Base-by-base conservation (phyloP, 345 rosid species). In the Euphorbia pulcherrima region DNA sequence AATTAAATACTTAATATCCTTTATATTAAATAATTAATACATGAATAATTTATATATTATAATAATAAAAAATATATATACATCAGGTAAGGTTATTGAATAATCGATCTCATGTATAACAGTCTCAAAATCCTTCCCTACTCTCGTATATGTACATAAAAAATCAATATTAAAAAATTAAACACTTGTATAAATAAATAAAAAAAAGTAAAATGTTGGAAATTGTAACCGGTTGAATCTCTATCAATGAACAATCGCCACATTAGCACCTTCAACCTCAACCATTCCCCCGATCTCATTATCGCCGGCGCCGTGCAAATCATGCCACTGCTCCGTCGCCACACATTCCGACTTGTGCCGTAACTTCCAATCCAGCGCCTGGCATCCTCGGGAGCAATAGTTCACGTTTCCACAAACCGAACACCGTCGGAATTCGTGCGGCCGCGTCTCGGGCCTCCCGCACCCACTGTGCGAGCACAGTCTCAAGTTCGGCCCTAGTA, bases 301-400 rank as follows among this genome's bases (percentile, higher is more conserved):
- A 37, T 33, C 74, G 1, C 61, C 79, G 33, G 60, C 81, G 6
- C 62, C 83, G 55, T 65, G 81, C n/a, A 47, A 83, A 8, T 58
- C 79, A 20, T 52, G 67, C 92, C 85, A 83, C 60, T 80, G 64
- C 75, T 83, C 85, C 35, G 80, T 66, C 35, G 93, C 86, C 5
- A 35, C 58, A 67, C 98, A 93, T 68, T 90, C 94, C 51, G 54
- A 64, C 83, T 87, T 87, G 71, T 93, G 98, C 28, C 83, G 85
- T 40, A 79, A 40, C 80, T 82, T 88, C 98, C 98, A 93, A 73
- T 93, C 98, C 9, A 84, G 80, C 57, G 98, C 98, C 65, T 93
- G 98, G 47, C 98, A 93, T 0, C 86, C 98, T 24, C 97, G 85
- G 0, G 98, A 93, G 64, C 98, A 93, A 51, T 93, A 93, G 69